These are phyloP conservation scores for Saturnispora sanitii DNA, from an alignment of 805 yeast species.

Conservation along the genomic window DNA sequence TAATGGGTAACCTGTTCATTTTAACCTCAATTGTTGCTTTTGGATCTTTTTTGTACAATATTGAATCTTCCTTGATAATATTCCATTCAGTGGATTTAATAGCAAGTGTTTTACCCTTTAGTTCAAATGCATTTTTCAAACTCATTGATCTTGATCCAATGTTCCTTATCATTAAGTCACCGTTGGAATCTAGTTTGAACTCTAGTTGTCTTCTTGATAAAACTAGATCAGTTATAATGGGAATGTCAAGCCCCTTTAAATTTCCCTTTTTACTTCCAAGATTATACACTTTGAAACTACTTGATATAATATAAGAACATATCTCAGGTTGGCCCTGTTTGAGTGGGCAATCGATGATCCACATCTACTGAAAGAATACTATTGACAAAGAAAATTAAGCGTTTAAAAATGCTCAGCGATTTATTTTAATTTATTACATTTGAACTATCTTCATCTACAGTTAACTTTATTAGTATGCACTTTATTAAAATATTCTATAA, in stretches of 20 bases:
- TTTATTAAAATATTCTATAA: not conserved
- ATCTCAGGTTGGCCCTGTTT: not conserved
- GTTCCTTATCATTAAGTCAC: not conserved
- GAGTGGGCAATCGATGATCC: slow-evolving; percentile 7
- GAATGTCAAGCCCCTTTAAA: slow-evolving; percentile 2
- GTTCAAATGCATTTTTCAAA: not conserved
- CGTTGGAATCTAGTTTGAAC: slow-evolving; percentile 2
- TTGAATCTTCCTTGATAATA: not conserved
- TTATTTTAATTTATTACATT: not conserved
- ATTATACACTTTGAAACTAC: not conserved
- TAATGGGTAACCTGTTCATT: not conserved
- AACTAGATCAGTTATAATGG: slow-evolving; percentile 1
- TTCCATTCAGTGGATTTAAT: not conserved
- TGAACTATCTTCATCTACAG: no score
- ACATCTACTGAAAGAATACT: not conserved
- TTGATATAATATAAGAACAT: not conserved
- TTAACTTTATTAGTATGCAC: no score
- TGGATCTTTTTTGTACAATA: slow-evolving; percentile 2
- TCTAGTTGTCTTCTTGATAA: slow-evolving; percentile 4
- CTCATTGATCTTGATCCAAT: slow-evolving; percentile 4
- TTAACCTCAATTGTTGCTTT: not conserved
- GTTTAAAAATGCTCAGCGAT: slow-evolving; percentile 2
- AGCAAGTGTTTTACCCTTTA: not conserved
- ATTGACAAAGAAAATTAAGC: not conserved
- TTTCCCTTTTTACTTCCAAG: slow-evolving; percentile 4